A percentile compares a stretch with the other conserved stretches of the same genome.
These are phyloP conservation scores for Knoxia roxburghii DNA, from an alignment of 257 asterid genomes.

Conservation along the genomic window DNA sequence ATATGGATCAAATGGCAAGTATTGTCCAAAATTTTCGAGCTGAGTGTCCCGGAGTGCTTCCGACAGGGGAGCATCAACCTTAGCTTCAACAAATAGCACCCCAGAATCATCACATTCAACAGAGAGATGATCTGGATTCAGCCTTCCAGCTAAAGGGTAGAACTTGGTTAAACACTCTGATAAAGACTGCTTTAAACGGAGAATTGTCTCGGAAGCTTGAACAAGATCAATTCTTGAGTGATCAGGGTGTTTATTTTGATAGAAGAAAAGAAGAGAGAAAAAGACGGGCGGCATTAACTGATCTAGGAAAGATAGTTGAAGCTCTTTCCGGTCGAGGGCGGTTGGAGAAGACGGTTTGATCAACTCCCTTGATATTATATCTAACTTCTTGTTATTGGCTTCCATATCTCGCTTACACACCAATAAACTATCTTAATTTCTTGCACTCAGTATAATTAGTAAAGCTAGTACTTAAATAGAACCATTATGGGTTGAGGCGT, in stretches of 20 bases:
- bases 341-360: conserved; percentile 13
- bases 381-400: too few relatives aligned
- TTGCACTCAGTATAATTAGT: too few relatives aligned
- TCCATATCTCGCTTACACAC: too few relatives aligned
- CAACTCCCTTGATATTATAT: not conserved
- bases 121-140: not conserved
- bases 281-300: not conserved
- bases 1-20: not conserved
- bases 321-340: not conserved
- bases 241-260: not conserved
- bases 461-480: too few relatives aligned
- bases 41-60: not conserved
- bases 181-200: conserved; percentile 23
- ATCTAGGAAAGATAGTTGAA: not conserved
- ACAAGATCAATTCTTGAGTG: not conserved
- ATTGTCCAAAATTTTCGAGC: not conserved
- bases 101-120: conserved; percentile 34
- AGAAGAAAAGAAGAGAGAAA: not conserved
- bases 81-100: conserved; percentile 23
- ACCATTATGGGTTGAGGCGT: too few relatives aligned
- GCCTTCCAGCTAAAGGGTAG: conserved; percentile 30
- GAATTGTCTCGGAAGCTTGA: not conserved
- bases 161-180: conserved; percentile 20
- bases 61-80: conserved; percentile 9
- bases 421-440: too few relatives aligned